Base-by-base conservation (phyloP, 805 yeast species). In the Monosporozyma siamensis region DNA sequence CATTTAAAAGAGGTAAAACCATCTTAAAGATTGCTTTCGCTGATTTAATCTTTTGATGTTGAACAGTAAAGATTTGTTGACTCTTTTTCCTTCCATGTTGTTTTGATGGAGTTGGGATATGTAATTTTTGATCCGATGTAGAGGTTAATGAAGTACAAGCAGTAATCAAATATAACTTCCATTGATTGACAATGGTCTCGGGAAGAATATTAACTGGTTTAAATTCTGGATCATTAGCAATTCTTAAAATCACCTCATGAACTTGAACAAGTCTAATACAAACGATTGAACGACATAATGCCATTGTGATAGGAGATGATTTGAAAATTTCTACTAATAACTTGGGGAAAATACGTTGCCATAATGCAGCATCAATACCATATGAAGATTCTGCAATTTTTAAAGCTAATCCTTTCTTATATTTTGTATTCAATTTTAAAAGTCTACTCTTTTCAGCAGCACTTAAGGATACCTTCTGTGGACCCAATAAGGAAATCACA, bases 351-450 rank as follows among this genome's bases (percentile, higher is more conserved):
- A 82, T 74, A 47, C 95, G 74, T 53, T 90, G 82, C 98, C 98
- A 92, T n/a, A 92, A 66, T 0, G 97, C 95, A 1, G 95, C 80
- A 64, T 92, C 98, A 8, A 92, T 89, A 1, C 97, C 97, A 55
- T 89, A 84, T 45, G 83, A 95, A 2, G 95, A 83, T 50, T 86
- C 95, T 0, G 95, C 95, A 6, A 92, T 66, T 39, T 78, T 73
- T 0, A 83, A 68, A n/a, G 94, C 63, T 2, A 86, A 71, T 21
- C 82, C 84, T 46, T 75, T 78, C 49, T 80, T 74, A 44, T 73
- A 74, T 51, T 64, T 75, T 41, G 60, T 61, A 47, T 69, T 75
- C 27, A 92, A 63, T 51, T 82, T 82, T 1, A 78, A 55, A 12
- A 89, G 64, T 30, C 97, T 66, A 15, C 78, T 74, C 38, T 82